A percentile compares a stretch with the other conserved stretches of the same genome.
Conservation (phyloP, 2,329 filamentous ascomycete genomes). For the Ascomycota sp. region DNA sequence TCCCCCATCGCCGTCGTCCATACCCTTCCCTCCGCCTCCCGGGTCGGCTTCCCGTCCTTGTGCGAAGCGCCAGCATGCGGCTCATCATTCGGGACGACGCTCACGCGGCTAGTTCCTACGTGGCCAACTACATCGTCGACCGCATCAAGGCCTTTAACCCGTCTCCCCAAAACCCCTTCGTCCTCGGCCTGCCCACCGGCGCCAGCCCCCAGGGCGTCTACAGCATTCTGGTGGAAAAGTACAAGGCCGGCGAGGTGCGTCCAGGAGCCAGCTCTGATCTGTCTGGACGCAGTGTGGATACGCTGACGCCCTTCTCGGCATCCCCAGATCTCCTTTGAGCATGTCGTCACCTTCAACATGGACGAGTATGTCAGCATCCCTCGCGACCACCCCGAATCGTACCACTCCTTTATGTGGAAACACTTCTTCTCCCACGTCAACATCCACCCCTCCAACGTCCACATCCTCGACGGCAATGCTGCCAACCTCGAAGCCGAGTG, state of each 20-base stretch:
- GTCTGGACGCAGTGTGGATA: neutral
- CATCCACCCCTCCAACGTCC: constrained; percentile 60
- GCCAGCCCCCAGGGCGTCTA: constrained; percentile 66
- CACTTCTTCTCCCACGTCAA: constrained; percentile 78
- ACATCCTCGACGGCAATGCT: constrained; percentile 69
- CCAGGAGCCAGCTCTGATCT: neutral
- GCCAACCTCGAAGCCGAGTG: constrained; percentile 57
- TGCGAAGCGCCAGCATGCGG: constrained; percentile 35
- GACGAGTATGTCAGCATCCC: constrained; percentile 77
- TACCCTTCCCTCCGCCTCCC: neutral
- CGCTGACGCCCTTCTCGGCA: constrained; percentile 10
- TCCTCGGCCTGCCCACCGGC: constrained; percentile 66
- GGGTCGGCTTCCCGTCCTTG: neutral
- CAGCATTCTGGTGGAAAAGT: constrained; percentile 49
- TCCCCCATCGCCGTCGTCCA: neutral
- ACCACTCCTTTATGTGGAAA: constrained; percentile 88
- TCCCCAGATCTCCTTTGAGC: constrained; percentile 49
- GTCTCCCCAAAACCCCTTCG: constrained; percentile 52
- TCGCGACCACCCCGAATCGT: constrained; percentile 65
- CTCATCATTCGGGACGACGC: constrained; percentile 65
- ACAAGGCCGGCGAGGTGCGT: constrained; percentile 41
- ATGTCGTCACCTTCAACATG: constrained; percentile 90
- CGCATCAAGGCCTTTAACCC: constrained; percentile 62
- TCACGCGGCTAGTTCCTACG: constrained; percentile 48
- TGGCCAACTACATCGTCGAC: constrained; percentile 66